These are phyloP conservation scores for Lasiodiplodia hormozganensis DNA, from an alignment of 2,329 filamentous ascomycete species.

Conservation along the genomic window DNA sequence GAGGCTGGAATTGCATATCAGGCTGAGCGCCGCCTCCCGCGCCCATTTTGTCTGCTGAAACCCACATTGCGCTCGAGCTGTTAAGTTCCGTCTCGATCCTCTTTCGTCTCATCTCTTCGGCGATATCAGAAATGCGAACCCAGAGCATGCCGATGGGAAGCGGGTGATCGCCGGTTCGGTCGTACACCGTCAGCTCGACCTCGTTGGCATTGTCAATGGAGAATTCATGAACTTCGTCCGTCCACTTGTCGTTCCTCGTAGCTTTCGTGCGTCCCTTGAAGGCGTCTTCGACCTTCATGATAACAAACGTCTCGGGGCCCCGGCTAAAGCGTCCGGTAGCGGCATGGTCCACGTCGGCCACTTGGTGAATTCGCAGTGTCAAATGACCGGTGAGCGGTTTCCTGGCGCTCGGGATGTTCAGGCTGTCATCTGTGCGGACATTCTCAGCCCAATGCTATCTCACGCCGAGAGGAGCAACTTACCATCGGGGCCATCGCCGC, in stretches of 20 bases:
- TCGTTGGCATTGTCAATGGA: slow-evolving; percentile 99
- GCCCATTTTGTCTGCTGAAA: slow-evolving; percentile 94
- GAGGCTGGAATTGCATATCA: slow-evolving; percentile 62
- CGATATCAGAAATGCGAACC: slow-evolving; percentile 96
- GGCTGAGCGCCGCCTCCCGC: slow-evolving; percentile 60
- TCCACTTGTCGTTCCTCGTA: slow-evolving; percentile 88
- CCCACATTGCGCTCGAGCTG: slow-evolving; percentile 79
- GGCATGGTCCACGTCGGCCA: slow-evolving; percentile 94
- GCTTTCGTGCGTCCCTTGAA: slow-evolving; percentile 87
- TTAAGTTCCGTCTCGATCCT: slow-evolving; percentile 97
- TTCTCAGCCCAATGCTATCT: slow-evolving; percentile 38
- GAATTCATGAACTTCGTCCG: slow-evolving; percentile 87
- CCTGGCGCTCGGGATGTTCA: slow-evolving; percentile 92
- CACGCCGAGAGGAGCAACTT: slow-evolving; percentile 43
- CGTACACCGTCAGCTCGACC: slow-evolving; percentile 96
- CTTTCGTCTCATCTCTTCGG: slow-evolving; percentile 96
- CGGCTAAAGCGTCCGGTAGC: slow-evolving; percentile 81
- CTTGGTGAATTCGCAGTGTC: slow-evolving; percentile 82
- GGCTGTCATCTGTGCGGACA: slow-evolving; percentile 79
- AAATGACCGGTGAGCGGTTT: slow-evolving; percentile 95
- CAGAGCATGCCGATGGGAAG: slow-evolving; percentile 94
- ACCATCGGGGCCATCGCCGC: slow-evolving; percentile 77
- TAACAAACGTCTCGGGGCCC: slow-evolving; percentile 92
- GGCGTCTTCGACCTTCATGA: slow-evolving; percentile 95
- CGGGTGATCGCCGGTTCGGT: slow-evolving; percentile 84